Percentiles rank a stretch among this genome's conserved stretches.
phyloP scores from a whole-genome alignment of 179 eudicot genomes.

The Actinidia chinensis region DNA sequence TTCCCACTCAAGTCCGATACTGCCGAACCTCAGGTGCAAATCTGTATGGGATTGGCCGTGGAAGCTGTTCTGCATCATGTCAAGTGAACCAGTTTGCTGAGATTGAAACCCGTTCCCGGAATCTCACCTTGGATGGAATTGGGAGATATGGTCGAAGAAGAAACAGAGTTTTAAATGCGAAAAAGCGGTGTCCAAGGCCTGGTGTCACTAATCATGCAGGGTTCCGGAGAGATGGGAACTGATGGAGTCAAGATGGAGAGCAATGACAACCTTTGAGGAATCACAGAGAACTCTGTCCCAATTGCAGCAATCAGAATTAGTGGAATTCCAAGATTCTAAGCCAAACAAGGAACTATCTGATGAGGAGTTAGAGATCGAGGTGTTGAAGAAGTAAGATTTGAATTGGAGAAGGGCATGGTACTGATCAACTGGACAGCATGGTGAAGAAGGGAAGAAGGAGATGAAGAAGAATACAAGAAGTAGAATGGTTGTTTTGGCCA shows the following conservation, averaged over 20 bases:
- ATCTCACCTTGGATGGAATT: slow-evolving; percentile 43
- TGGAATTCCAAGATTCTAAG: slow-evolving; percentile 46
- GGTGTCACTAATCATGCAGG: slow-evolving; percentile 18
- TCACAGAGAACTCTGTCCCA: slow-evolving; percentile 47
- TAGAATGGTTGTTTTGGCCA: slow-evolving; percentile 14
- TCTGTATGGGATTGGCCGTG: slow-evolving; percentile 45
- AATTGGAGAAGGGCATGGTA: slow-evolving; percentile 50
- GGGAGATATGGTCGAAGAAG: slow-evolving; percentile 44
- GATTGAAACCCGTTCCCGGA: slow-evolving; percentile 36
- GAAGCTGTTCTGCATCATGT: slow-evolving; percentile 45
- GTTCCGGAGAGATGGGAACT: slow-evolving; percentile 7
- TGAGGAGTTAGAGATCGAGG: slow-evolving; percentile 20
- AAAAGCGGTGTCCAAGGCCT: slow-evolving; percentile 40
- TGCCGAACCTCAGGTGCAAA: slow-evolving; percentile 36
- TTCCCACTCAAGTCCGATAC: slow-evolving; percentile 51
- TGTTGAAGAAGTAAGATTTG: slow-evolving; percentile 31
- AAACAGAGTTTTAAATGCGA: slow-evolving; percentile 27
- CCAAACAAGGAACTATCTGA: slow-evolving; percentile 22
- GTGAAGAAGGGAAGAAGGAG: slow-evolving; percentile 14
- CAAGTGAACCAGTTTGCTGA: slow-evolving; percentile 45
- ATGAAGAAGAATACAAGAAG: slow-evolving; percentile 16
- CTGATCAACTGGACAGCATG: slow-evolving; percentile 41
- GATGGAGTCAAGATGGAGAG: slow-evolving; percentile 35
- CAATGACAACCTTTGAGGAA: slow-evolving; percentile 25
- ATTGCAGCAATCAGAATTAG: slow-evolving; percentile 34